phyloP scores from a whole-genome alignment of 768 basidiomycete genomes.

The Russula virescens region DNA sequence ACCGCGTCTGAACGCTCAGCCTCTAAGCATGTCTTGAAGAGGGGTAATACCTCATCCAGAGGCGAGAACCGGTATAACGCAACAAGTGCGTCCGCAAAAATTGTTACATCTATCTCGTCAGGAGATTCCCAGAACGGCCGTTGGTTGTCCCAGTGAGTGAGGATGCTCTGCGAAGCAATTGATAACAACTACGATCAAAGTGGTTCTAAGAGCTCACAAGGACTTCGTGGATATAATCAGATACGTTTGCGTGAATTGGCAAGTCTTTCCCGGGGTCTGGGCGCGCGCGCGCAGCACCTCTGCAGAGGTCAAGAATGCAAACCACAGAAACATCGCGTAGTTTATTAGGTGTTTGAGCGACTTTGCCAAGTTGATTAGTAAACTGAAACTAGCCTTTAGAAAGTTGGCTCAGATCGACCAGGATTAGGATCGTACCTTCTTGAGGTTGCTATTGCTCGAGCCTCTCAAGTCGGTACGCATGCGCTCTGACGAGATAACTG shows the following conservation, averaged over 20 bases:
- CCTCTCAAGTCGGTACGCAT: constrained; percentile 44
- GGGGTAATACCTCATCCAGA: constrained; percentile 48
- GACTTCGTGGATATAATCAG: constrained; percentile 74
- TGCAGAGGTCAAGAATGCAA: constrained; percentile 73
- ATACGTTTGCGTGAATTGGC: constrained; percentile 57
- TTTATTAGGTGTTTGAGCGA: constrained; percentile 41
- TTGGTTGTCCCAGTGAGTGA: constrained; percentile 33
- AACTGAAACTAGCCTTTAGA: constrained; percentile 41
- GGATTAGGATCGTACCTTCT: constrained; percentile 15
- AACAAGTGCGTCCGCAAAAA: constrained; percentile 71
- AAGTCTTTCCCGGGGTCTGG: constrained; percentile 44
- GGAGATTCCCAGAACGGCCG: constrained; percentile 62
- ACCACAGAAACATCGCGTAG: constrained; percentile 60
- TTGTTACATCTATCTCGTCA: constrained; percentile 70
- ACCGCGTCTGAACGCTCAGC: constrained; percentile 77
- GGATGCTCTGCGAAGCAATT: constrained; percentile 24
- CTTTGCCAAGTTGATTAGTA: constrained; percentile 52
- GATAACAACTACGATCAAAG: constrained; percentile 26
- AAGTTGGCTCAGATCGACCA: background rate
- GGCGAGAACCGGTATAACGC: constrained; percentile 67
- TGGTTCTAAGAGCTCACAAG: constrained; percentile 43
- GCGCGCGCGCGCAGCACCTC: constrained; percentile 52
- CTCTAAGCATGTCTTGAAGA: constrained; percentile 63
- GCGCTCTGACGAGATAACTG: constrained; percentile 64
- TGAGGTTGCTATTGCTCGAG: constrained; percentile 23